Evolutionary conservation across 2,329 filamentous ascomycete genomes (phyloP), one percentile per base, ranked within the genome.

Genomic region (Microsporum ferrugineum): DNA sequence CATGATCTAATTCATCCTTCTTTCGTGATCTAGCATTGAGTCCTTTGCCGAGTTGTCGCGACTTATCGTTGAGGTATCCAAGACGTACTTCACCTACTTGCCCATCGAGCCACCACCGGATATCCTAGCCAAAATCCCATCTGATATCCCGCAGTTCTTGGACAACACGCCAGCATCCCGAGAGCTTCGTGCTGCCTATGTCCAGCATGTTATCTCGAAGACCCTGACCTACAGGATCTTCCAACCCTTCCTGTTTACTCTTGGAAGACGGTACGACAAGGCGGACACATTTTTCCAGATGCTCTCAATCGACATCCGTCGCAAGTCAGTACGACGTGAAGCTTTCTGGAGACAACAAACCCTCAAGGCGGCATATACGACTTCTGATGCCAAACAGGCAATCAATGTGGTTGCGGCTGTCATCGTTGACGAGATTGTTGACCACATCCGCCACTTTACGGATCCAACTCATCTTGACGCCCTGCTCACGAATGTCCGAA

Each of bases 281-380:
- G 78, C 79, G n/a, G 80, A 83, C 63, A 78, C 76, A 2, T 75
- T 81, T 63, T 80, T 84, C 69, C 73, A 78, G 61, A 78, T 79
- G 63, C 76, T 83, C 63, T 82, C 81, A 34, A 77, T 78, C 66
- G 78, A 82, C 59, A 81, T 84, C 58, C 78, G 80, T 38, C 77
- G 78, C 59, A 83, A 83, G 65, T 82, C 79, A 60, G 78, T 80
- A 23, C 75, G 80, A 7, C 79, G 80, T 61, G 81, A 83, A 67
- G 79, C 81, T 2, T 79, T 82, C 62, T 83, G 81, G 81, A 74
- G 81, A 59, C 80, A 82, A 61, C 80, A 83, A 64, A 83, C 81
- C 1, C 76, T 83, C 12, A 79, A 80, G 63, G 80, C 81, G 17
- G 79, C 80, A 6, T 83, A 82, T 68, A 82, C 80, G 4, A 78